These are phyloP conservation scores for Discostella stelligera DNA, from an alignment of 352 stramenopile genomes.

Conservation along the genomic window DNA sequence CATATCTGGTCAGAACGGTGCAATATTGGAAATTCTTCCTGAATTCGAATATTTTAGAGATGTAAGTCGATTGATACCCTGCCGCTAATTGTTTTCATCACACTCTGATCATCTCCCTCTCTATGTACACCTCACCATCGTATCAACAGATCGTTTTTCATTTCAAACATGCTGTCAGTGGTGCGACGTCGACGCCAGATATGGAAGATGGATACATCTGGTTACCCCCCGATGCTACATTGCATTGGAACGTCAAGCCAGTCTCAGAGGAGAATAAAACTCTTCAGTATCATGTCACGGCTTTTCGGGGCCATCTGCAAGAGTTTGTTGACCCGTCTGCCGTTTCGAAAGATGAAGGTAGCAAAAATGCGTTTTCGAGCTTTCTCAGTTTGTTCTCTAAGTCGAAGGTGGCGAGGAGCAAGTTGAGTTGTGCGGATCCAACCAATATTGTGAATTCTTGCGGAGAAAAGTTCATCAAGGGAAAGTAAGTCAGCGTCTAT, in stretches of 20 bases:
- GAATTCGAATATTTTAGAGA: constrained; percentile 90
- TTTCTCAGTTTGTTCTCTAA: constrained; percentile 83
- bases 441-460: constrained; percentile 85
- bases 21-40: constrained; percentile 87
- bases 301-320: constrained; percentile 77
- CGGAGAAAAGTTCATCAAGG: constrained; percentile 79
- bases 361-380: constrained; percentile 68
- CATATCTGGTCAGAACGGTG: constrained; percentile 83
- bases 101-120: neutral
- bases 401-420: constrained; percentile 67
- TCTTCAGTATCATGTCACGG: constrained; percentile 77
- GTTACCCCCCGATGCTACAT: constrained; percentile 81
- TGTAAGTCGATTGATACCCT: constrained; percentile 59
- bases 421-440: constrained; percentile 79
- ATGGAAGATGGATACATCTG: constrained; percentile 75
- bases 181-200: constrained; percentile 63
- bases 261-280: constrained; percentile 75
- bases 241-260: constrained; percentile 78
- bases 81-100: neutral
- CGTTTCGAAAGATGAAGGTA: constrained; percentile 50
- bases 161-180: constrained; percentile 86
- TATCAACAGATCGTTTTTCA: constrained; percentile 64
- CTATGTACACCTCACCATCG: neutral
- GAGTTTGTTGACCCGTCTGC: constrained; percentile 77
- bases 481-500: constrained; percentile 59